These are phyloP conservation scores for Cercospora zeae-maydis DNA, from an alignment of 2,329 filamentous ascomycete genomes.

Conservation along the genomic window DNA sequence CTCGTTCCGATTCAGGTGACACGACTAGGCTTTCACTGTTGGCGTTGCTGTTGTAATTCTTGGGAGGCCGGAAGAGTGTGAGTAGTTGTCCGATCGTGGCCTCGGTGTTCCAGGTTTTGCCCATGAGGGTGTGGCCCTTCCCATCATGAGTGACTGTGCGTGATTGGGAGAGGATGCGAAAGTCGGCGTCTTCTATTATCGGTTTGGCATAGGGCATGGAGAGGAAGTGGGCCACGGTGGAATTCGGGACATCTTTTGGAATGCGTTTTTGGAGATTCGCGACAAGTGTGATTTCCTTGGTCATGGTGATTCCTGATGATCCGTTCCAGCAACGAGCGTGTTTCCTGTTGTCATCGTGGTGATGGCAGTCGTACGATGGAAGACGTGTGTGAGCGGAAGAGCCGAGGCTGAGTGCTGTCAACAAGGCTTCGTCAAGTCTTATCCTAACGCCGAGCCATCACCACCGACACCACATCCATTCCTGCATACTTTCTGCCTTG, in stretches of 20 bases:
- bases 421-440: background rate
- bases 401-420: background rate
- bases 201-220: constrained; percentile 15
- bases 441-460: background rate
- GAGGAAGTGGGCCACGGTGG: constrained; percentile 24
- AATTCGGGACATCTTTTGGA: constrained; percentile 9
- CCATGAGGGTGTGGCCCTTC: constrained; percentile 24
- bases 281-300: background rate
- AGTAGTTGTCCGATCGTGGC: constrained; percentile 21
- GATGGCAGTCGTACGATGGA: background rate
- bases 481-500: background rate
- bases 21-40: constrained; percentile 6
- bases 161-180: constrained; percentile 19
- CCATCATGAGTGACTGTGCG: constrained; percentile 21
- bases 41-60: background rate
- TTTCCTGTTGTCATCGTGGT: background rate
- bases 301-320: background rate
- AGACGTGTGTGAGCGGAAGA: background rate
- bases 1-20: constrained; percentile 13
- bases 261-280: background rate
- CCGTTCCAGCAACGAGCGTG: background rate
- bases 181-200: constrained; percentile 16
- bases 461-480: background rate
- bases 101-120: constrained; percentile 25
- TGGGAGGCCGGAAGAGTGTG: constrained; percentile 14